Evolutionary conservation across 495 filamentous ascomycete genomes (phyloP), one percentile per base, ranked within the genome.

Genomic region (Lichina pygmaea): DNA sequence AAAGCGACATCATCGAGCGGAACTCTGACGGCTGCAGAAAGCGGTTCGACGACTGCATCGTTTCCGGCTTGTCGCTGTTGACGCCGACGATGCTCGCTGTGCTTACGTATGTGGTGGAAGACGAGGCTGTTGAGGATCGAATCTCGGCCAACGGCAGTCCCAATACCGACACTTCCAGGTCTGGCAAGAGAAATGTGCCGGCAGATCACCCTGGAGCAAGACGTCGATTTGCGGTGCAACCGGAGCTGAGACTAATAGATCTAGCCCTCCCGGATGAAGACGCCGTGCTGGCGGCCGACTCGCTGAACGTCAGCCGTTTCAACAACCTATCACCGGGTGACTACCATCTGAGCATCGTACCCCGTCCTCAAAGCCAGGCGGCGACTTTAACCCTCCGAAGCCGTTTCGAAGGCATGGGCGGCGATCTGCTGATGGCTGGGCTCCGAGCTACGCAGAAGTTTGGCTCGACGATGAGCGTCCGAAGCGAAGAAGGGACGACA

Each of bases 41-140:
- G 13, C 36, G 36, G 13, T 39, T 39, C 13, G 36, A 39, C 42
- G 89, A 95, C 64, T 94, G 91, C 62, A 81, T 86, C 51, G 79
- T 97, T 66, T 92, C 86, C 58, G 89, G 91, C 56, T 78, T 97
- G 56, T 85, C 89, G 50, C 67, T 97, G 62, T 95, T 94, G 76
- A 92, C 81, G 57, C 85, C 86, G 52, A 85, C 72, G 52, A 66
- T 92, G 44, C 66, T 97, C 59, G 68, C 91, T 49, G 73, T 94
- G 52, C 78, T 97, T 65, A 84, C 84, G 55, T 89, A 86, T 57
- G 72, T 85, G 47, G 78, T 77, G 47, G 65, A 70, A 10, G 73
- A 74, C 9, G 73, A 77, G 13, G 36, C 36, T 39, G 36, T 5
- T 39, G 36, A 6, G 13, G 36, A 39, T 39, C 13, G 11, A 39